phyloP scores from a whole-genome alignment of 257 asterid species.

The Cynanchum wilfordii region DNA sequence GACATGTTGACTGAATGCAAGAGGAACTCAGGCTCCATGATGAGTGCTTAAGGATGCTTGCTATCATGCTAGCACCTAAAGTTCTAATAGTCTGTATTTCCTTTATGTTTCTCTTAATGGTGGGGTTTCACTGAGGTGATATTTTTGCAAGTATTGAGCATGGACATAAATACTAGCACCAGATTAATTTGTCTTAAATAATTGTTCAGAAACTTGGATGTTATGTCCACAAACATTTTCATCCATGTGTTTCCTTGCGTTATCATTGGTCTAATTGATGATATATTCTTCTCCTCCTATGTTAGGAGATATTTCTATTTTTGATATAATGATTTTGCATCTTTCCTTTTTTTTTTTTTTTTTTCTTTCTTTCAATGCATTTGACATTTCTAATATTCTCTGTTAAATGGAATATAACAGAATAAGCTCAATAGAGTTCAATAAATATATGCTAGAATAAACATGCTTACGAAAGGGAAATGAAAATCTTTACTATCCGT shows the following conservation, averaged over 20 bases:
- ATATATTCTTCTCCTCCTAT: too few species aligned
- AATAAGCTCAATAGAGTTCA: too few species aligned
- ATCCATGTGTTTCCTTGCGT: not conserved
- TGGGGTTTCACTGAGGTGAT: not conserved
- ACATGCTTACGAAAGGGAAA: too few species aligned
- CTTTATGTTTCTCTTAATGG: too few species aligned
- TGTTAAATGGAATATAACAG: too few species aligned
- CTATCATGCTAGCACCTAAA: not conserved
- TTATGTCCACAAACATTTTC: not conserved
- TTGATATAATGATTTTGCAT: not conserved
- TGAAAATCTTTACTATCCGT: too few species aligned
- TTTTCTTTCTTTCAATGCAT: too few species aligned
- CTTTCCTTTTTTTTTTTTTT: not conserved
- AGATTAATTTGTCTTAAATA: not conserved
- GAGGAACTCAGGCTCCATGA: slow-evolving; percentile 58
- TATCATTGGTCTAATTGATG: not conserved
- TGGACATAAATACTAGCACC: not conserved
- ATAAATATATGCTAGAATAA: too few species aligned
- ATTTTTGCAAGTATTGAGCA: not conserved
- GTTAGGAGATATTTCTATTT: not conserved
- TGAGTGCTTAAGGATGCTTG: slow-evolving; percentile 14
- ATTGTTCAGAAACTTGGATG: not conserved
- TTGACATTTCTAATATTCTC: too few species aligned
- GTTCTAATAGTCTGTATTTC: too few species aligned
- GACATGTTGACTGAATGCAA: slow-evolving; percentile 71